Evolutionary conservation across 192 early-diverging fungal genomes (phyloP).

Genomic region (Dissophora ornata): DNA sequence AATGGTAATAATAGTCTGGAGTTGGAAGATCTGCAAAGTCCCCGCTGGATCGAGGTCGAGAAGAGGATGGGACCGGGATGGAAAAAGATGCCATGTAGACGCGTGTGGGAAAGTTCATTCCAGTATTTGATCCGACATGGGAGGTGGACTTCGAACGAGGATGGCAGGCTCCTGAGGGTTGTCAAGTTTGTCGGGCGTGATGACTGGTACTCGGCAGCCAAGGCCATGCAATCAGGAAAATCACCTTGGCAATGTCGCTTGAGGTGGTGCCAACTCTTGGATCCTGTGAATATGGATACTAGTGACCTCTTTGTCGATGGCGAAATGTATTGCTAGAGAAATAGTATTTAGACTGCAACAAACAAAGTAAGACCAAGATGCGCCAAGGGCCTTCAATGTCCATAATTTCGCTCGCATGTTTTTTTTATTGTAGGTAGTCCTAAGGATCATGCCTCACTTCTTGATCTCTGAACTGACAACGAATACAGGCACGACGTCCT

Average conservation of each 20-base stretch:
- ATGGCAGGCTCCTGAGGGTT: constrained; percentile 13
- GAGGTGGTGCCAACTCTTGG: constrained; percentile 40
- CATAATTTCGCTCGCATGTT: too few relatives aligned
- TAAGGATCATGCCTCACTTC: not conserved
- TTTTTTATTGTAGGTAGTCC: too few relatives aligned
- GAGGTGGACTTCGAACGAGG: constrained; percentile 16
- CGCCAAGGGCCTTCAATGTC: too few relatives aligned
- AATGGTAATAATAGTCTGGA: too few relatives aligned
- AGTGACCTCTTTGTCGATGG: constrained; percentile 11
- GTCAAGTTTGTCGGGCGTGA: constrained; percentile 37
- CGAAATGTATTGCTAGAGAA: constrained; percentile 17
- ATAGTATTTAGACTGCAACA: too few relatives aligned
- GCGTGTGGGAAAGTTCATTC: constrained; percentile 45
- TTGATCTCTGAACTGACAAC: not conserved
- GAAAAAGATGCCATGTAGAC: constrained; percentile 28
- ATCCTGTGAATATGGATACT: constrained; percentile 11
- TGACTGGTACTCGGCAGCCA: constrained; percentile 36
- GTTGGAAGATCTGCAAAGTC: not conserved
- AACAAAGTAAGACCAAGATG: too few relatives aligned
- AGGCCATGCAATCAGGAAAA: constrained; percentile 15
- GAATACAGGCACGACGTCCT: constrained; percentile 22
- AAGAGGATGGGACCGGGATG: constrained; percentile 26
- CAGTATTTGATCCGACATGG: constrained; percentile 2
- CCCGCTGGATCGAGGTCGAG: constrained; percentile 18
- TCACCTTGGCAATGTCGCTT: constrained; percentile 44